Evolutionary conservation across 805 yeast species (phyloP).

Genomic region (Candida germanica): DNA sequence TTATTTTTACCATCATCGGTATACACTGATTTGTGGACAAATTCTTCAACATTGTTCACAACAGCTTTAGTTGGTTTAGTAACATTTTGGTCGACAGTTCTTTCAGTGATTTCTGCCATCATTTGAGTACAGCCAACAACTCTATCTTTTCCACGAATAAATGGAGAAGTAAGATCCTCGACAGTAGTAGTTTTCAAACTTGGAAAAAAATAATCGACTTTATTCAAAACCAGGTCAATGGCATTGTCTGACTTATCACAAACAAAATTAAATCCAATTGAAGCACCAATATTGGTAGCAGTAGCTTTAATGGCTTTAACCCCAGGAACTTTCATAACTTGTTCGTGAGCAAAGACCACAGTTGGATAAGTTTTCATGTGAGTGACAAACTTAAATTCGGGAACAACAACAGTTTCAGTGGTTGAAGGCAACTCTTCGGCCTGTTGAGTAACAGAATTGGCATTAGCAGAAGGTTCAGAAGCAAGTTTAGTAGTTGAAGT

Average conservation of each 20-base stretch:
- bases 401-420: background rate
- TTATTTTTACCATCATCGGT: constrained; percentile 63
- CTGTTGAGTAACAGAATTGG: no score
- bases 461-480: no score
- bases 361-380: constrained; percentile 15
- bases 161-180: constrained; percentile 45
- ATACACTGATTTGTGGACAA: constrained; percentile 49
- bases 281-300: constrained; percentile 3
- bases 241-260: constrained; percentile 51
- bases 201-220: constrained; percentile 61
- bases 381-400: constrained; percentile 6
- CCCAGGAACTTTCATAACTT: constrained; percentile 6
- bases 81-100: constrained; percentile 17
- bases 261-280: constrained; percentile 26
- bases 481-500: no score
- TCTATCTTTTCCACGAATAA: constrained; percentile 52
- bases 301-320: constrained; percentile 6
- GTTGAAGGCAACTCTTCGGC: background rate
- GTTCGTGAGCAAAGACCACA: constrained; percentile 8
- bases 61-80: constrained; percentile 50
- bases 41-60: constrained; percentile 46
- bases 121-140: constrained; percentile 16
- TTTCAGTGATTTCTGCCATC: constrained; percentile 9
- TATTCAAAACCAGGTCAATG: constrained; percentile 49
- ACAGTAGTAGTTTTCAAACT: constrained; percentile 52